Evolutionary conservation across 768 basidiomycete species (phyloP).

Genomic region (Daedaleopsis sinensis): DNA sequence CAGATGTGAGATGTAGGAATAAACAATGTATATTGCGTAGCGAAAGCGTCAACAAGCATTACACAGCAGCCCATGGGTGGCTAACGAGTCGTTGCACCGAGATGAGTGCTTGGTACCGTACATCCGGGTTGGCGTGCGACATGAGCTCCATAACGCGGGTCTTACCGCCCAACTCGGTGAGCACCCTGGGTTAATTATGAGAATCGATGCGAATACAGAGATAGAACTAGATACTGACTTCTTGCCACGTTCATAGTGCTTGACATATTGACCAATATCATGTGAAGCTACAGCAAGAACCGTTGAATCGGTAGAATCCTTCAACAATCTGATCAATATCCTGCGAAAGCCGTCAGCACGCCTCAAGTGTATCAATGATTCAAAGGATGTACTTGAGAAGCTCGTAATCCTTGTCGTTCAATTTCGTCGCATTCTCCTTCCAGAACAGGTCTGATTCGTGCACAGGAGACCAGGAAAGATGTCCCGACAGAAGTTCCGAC

Average conservation of each 20-base stretch:
- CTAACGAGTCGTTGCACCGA: conserved; percentile 92
- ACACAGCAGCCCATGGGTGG: conserved; percentile 77
- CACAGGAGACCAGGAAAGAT: conserved; percentile 93
- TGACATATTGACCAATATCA: conserved; percentile 94
- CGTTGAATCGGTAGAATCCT: conserved; percentile 67
- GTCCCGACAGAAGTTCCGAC: conserved; percentile 87
- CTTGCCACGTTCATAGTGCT: conserved; percentile 89
- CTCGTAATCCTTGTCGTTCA: conserved; percentile 84
- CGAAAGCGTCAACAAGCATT: conserved; percentile 5
- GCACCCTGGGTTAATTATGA: conserved; percentile 47
- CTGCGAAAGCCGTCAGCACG: conserved; percentile 42
- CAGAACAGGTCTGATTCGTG: conserved; percentile 98
- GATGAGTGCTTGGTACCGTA: conserved; percentile 89
- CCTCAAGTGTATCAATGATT: not conserved
- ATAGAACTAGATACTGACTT: conserved; percentile 55
- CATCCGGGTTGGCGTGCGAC: conserved; percentile 85
- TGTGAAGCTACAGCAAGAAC: conserved; percentile 92
- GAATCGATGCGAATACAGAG: not conserved
- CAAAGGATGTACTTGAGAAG: conserved; percentile 70
- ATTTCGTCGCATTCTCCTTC: conserved; percentile 88
- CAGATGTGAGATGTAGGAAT: not conserved
- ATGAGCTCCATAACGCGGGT: conserved; percentile 89
- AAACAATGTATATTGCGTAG: conserved; percentile 4
- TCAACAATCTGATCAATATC: conserved; percentile 71
- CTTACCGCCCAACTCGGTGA: conserved; percentile 88